These are phyloP conservation scores for Coemansia sp. DNA, from an alignment of 192 early-diverging fungal genomes.

Conservation along the genomic window DNA sequence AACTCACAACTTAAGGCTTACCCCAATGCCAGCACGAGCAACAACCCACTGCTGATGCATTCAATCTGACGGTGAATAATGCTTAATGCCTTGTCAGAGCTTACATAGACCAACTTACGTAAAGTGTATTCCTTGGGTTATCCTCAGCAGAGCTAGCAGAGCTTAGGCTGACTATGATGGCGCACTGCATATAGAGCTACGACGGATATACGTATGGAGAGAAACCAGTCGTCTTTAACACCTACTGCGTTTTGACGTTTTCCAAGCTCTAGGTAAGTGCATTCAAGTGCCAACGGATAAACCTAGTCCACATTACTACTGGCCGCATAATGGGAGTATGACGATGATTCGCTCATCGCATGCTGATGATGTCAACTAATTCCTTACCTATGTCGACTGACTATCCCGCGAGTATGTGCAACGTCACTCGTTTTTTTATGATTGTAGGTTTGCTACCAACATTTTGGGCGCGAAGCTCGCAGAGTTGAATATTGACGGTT, in stretches of 20 bases:
- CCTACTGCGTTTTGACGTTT: no score
- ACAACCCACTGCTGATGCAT: neutral
- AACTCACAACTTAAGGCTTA: neutral
- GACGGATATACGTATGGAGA: no score
- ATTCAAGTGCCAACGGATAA: no score
- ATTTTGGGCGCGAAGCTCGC: neutral
- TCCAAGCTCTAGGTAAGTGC: no score
- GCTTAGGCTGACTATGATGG: neutral
- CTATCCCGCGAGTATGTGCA: conserved; percentile 2
- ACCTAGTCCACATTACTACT: no score
- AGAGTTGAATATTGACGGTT: neutral
- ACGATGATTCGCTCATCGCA: neutral
- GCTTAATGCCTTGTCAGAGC: neutral
- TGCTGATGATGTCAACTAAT: neutral
- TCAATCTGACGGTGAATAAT: neutral
- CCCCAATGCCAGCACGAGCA: neutral
- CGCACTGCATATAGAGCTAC: no score
- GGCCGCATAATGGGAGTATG: neutral
- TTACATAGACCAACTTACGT: neutral
- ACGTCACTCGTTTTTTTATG: neutral
- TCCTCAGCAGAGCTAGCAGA: neutral
- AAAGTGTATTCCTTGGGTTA: neutral
- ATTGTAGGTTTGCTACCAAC: neutral
- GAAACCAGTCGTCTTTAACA: no score
- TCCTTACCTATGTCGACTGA: neutral